Evolutionary conservation across 2,329 filamentous ascomycete species (phyloP).

Genomic region (Alternaria hordeiaustralica): DNA sequence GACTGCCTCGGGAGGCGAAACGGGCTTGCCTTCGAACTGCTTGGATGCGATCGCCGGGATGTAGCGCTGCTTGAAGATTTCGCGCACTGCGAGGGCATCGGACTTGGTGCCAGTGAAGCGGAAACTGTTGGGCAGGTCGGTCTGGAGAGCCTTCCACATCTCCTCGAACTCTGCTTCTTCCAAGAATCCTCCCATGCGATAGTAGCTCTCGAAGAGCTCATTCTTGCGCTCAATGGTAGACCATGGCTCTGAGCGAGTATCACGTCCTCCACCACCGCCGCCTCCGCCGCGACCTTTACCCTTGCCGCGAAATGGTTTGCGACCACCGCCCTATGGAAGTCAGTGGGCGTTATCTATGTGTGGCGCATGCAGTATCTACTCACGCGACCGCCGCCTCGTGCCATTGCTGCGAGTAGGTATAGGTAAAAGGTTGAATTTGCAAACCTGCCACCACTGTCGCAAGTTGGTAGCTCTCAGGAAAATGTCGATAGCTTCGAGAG

Average conservation of each 20-base stretch:
- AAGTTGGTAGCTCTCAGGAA: slow-evolving; percentile 31
- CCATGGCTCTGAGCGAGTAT: slow-evolving; percentile 48
- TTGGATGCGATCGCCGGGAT: slow-evolving; percentile 89
- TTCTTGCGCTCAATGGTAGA: slow-evolving; percentile 76
- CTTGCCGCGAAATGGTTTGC: slow-evolving; percentile 40
- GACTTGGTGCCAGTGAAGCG: slow-evolving; percentile 95
- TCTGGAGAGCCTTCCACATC: slow-evolving; percentile 84
- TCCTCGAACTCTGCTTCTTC: slow-evolving; percentile 76
- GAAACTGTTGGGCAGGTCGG: slow-evolving; percentile 95
- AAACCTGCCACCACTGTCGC: slow-evolving; percentile 25
- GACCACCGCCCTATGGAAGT: slow-evolving; percentile 35
- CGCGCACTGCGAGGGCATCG: slow-evolving; percentile 90
- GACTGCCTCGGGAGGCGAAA: slow-evolving; percentile 82
- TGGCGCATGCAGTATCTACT: slow-evolving; percentile 14
- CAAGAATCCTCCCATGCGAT: slow-evolving; percentile 73
- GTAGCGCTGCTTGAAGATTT: slow-evolving; percentile 85
- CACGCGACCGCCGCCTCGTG: slow-evolving; percentile 36
- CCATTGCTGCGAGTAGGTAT: slow-evolving; percentile 31
- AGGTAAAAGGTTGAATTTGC: slow-evolving; percentile 5
- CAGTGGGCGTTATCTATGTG: slow-evolving; percentile 10
- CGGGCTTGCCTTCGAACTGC: slow-evolving; percentile 78
- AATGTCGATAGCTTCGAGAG: slow-evolving; percentile 31
- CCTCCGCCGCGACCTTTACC: slow-evolving; percentile 37
- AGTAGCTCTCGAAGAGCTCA: slow-evolving; percentile 84
- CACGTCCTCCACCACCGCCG: slow-evolving; percentile 36